phyloP scores from a whole-genome alignment of 495 filamentous ascomycete genomes.

The Aspergillus egyptiacus region DNA sequence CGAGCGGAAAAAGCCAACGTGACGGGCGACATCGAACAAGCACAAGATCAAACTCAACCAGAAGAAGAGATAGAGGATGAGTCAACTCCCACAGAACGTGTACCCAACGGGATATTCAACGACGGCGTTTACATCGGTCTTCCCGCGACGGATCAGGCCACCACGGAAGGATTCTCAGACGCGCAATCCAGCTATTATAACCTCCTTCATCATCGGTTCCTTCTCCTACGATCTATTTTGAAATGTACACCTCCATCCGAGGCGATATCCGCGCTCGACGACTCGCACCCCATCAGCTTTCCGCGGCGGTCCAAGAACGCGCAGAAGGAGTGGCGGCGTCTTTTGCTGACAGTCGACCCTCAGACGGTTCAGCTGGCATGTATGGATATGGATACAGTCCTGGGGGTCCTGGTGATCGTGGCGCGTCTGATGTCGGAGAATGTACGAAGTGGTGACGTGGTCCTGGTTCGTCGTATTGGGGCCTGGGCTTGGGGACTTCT shows the following conservation, averaged over 20 bases:
- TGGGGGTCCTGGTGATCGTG: conserved; percentile 44
- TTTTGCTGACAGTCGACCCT: conserved; percentile 52
- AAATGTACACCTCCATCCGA: conserved; percentile 46
- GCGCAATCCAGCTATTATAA: conserved; percentile 58
- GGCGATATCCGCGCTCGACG: conserved; percentile 46
- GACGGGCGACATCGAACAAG: not conserved
- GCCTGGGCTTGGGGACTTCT: conserved; percentile 49
- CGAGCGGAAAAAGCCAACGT: not conserved
- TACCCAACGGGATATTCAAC: conserved; percentile 14
- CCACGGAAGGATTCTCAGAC: conserved; percentile 26
- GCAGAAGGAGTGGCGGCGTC: conserved; percentile 45
- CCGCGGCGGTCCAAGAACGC: conserved; percentile 37
- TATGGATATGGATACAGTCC: conserved; percentile 57
- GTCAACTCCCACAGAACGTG: not conserved
- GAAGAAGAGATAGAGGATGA: not conserved
- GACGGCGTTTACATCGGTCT: conserved; percentile 34
- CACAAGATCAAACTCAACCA: not conserved
- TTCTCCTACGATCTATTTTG: conserved; percentile 52
- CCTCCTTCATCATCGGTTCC: conserved; percentile 55
- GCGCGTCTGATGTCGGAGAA: conserved; percentile 39
- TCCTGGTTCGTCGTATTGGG: conserved; percentile 44
- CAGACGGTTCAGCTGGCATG: conserved; percentile 60
- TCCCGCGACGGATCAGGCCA: conserved; percentile 24
- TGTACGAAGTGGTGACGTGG: conserved; percentile 35
- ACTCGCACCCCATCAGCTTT: conserved; percentile 52